These are phyloP conservation scores for Hansenula lynferdii DNA, from an alignment of 1,139 yeast species.

Conservation along the genomic window DNA sequence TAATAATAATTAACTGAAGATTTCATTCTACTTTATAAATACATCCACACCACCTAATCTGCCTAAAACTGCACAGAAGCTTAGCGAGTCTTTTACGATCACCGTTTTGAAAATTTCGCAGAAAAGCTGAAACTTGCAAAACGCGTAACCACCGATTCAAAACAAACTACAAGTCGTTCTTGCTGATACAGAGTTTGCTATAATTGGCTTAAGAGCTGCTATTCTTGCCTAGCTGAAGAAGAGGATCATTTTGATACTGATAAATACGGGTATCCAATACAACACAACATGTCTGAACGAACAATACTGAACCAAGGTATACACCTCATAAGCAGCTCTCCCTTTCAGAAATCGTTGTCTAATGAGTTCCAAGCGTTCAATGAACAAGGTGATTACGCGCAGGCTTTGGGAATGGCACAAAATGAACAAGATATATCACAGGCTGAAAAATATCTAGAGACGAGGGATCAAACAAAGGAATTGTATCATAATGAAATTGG, in stretches of 20 bases:
- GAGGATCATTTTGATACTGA: neutral
- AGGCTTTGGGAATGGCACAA: neutral
- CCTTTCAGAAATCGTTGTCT: conserved; percentile 16
- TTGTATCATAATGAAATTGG: conserved; percentile 5
- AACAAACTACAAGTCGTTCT: too few species aligned
- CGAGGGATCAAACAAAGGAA: conserved; percentile 3
- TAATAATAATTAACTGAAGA: too few species aligned
- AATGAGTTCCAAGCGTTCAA: conserved; percentile 2
- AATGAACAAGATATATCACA: neutral
- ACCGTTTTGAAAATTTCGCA: too few species aligned
- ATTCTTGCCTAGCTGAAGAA: too few species aligned
- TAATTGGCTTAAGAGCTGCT: too few species aligned
- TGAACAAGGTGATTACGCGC: neutral
- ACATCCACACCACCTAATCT: too few species aligned
- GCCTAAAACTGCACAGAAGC: too few species aligned
- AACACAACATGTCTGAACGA: neutral
- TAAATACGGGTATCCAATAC: neutral
- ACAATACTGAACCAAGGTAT: neutral
- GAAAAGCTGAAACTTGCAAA: too few species aligned
- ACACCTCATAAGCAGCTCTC: conserved; percentile 14
- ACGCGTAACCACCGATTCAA: too few species aligned
- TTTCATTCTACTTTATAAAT: too few species aligned
- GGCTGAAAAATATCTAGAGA: neutral
- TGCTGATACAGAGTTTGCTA: too few species aligned
- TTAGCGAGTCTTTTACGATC: too few species aligned